phyloP scores from a whole-genome alignment of 305 asterid species.

The Solanum chacoense region DNA sequence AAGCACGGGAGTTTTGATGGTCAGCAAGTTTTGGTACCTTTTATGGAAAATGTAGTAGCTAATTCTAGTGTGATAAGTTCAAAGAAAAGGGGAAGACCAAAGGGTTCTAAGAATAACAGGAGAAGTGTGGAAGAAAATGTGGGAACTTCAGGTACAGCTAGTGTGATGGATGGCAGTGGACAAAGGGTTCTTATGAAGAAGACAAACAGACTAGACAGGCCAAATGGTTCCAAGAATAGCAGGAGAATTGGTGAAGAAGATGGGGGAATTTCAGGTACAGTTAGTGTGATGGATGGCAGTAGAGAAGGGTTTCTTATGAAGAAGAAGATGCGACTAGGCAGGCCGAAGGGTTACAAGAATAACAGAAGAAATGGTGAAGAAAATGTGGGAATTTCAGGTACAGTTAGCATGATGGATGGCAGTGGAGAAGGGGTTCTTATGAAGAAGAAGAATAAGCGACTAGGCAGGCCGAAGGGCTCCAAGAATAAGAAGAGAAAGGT shows the following conservation, averaged over 20 bases:
- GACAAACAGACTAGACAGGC: background rate
- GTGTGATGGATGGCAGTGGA: background rate
- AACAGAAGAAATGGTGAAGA: background rate
- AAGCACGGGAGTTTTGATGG: background rate
- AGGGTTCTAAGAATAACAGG: background rate
- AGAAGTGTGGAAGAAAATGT: background rate
- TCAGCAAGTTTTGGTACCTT: background rate
- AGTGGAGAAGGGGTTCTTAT: background rate
- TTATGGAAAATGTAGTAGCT: background rate
- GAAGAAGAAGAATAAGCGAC: background rate
- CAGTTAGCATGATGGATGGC: background rate
- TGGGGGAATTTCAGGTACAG: background rate
- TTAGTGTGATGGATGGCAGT: background rate
- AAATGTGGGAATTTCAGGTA: background rate
- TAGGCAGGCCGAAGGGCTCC: constrained; percentile 4
- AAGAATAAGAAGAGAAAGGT: background rate
- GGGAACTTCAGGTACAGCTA: background rate
- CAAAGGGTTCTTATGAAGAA: background rate
- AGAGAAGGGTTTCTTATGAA: background rate
- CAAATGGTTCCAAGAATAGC: background rate
- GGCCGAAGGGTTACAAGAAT: background rate
- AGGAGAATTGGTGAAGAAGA: background rate
- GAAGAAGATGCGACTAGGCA: background rate
- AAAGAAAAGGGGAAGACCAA: constrained; percentile 1
- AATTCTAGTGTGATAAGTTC: background rate